phyloP scores from a whole-genome alignment of 2,329 filamentous ascomycete genomes.

The Exophiala oligosperma region DNA sequence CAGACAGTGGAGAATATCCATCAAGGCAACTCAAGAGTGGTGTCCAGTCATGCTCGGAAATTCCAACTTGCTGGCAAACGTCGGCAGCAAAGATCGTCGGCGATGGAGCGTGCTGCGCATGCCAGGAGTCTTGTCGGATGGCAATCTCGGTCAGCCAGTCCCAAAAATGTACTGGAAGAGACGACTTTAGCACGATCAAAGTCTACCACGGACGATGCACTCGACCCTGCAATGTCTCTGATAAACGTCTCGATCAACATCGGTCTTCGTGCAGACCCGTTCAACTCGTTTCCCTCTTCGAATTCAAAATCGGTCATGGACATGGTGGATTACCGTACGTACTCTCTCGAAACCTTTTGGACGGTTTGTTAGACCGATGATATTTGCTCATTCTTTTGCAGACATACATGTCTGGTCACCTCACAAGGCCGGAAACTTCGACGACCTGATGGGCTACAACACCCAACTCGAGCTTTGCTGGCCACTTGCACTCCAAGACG shows the following conservation, averaged over 20 bases:
- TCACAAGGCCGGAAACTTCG: constrained; percentile 13
- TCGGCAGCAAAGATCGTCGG: constrained; percentile 8
- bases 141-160: constrained; percentile 8
- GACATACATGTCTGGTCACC: constrained; percentile 17
- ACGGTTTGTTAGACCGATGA: background rate
- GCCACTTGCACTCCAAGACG: constrained; percentile 20
- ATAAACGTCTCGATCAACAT: constrained; percentile 4
- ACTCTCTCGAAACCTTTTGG: no score
- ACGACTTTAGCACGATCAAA: background rate
- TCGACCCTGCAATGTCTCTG: background rate
- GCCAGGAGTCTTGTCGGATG: constrained; percentile 20
- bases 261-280: constrained; percentile 11
- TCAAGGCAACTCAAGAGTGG: constrained; percentile 6
- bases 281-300: constrained; percentile 10
- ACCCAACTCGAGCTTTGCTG: constrained; percentile 22
- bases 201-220: background rate
- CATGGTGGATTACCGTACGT: constrained; percentile 19
- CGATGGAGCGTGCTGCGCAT: constrained; percentile 12
- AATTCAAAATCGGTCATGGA: constrained; percentile 13
- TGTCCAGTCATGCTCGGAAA: constrained; percentile 17
- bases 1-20: constrained; percentile 4
- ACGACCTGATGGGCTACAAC: constrained; percentile 16
- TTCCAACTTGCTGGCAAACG: constrained; percentile 16
- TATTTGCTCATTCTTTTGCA: background rate
- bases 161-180: background rate